Evolutionary conservation across 371 early-diverging fungal species (phyloP), one percentile per base, ranked within the genome.

Genomic region (Circinella minor): DNA sequence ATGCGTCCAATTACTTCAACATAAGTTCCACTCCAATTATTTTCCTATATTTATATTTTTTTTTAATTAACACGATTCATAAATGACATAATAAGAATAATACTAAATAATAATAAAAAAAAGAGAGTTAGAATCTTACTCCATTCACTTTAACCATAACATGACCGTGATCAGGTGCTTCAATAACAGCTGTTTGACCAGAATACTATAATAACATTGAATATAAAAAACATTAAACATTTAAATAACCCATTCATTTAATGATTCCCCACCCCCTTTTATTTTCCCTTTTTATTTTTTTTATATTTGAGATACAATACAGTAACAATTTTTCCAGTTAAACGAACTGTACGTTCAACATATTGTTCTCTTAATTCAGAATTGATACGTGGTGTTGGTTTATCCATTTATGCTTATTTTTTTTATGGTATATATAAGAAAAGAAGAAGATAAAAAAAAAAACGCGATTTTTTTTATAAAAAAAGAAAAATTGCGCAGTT

Each of bases 361-460:
- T 83, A 86, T 67, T 86, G 81, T 71, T 82, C 82, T 72, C 86
- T 75, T 63, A 87, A 76, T n/a, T 66, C 65, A 55, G 90, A 87
- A 71, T 88, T 88, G 74, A 89, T 79, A 63, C 89, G 84, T 55
- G 88, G 88, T 55, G 90, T 89, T 39, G 90, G 88, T 72, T 88
- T 88, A 48, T 89, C 84, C 90, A 89, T 89, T 61, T 43, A 43
- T 43, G 9, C 9, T 43, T 43, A 11, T 2, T 43, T 6, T 43
- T 11, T 55, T 59, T 46, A 5, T 38, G 18, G 34, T 59, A 43
- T 20, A 37, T 38, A 36, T 14, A 48, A 36, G 37, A 43, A 46
- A 37, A 60, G 8, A 68, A n/a, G 73, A n/a, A 20, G 37, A 48
- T 36, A 14, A 47, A 2, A 55, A 4, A 9, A 1, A 11, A 43